A percentile compares a stretch with the other conserved stretches of the same genome.
Conservation (phyloP, 805 yeast genomes). For the Citeromyces matritensis region DNA sequence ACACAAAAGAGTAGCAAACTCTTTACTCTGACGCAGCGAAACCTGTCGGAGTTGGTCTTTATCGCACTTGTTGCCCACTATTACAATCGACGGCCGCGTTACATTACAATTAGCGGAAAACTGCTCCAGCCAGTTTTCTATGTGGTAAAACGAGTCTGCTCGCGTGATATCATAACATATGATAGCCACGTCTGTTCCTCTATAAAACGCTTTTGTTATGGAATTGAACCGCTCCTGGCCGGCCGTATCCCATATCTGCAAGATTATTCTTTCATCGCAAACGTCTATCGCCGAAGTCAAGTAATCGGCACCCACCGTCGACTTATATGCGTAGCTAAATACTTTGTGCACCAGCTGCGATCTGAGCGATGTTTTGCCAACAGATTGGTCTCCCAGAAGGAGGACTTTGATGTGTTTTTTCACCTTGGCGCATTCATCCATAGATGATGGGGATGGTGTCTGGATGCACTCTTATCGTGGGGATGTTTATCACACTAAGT, state of each 20-base stretch:
- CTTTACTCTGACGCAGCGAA: slow-evolving; percentile 15
- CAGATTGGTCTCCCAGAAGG: slow-evolving; percentile 43
- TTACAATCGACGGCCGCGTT: slow-evolving; percentile 26
- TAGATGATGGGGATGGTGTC: too few species aligned
- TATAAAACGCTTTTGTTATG: slow-evolving; percentile 36
- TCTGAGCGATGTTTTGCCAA: slow-evolving; percentile 43
- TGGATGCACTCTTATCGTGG: too few species aligned
- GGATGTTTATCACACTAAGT: too few species aligned
- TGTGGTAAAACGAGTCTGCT: slow-evolving; percentile 30
- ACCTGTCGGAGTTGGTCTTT: slow-evolving; percentile 12
- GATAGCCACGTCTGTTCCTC: slow-evolving; percentile 43
- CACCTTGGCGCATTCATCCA: neutral
- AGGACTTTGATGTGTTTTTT: slow-evolving; percentile 25
- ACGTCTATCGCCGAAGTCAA: slow-evolving; percentile 22
- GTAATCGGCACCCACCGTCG: slow-evolving; percentile 47
- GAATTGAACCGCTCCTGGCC: slow-evolving; percentile 85
- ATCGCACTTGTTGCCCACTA: slow-evolving; percentile 41
- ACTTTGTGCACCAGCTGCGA: slow-evolving; percentile 39
- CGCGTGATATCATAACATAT: slow-evolving; percentile 38
- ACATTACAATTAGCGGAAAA: slow-evolving; percentile 33
- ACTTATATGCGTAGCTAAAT: slow-evolving; percentile 39
- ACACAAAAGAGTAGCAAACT: slow-evolving; percentile 9
- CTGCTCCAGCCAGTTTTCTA: slow-evolving; percentile 27
- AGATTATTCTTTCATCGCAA: slow-evolving; percentile 13
- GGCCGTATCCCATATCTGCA: slow-evolving; percentile 85